A percentile compares a stretch with the other conserved stretches of the same genome.
phyloP scores from a whole-genome alignment of 208 protist genomes.

The Leishmania aethiopica region DNA sequence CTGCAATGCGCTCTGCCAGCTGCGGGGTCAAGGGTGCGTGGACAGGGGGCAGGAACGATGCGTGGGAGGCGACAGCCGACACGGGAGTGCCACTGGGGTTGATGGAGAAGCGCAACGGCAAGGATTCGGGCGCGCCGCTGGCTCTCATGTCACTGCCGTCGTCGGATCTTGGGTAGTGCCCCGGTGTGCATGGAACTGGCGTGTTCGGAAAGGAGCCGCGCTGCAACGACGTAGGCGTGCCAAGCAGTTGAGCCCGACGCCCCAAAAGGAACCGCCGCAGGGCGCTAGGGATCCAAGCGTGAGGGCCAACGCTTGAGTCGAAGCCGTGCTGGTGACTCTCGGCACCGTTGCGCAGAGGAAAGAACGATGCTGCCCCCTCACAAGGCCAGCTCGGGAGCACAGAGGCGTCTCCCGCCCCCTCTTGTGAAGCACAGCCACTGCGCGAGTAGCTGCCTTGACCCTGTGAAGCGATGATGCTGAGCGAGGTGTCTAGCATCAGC shows the following conservation, averaged over 20 bases:
- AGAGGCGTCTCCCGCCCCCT: not conserved
- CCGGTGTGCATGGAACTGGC: not conserved
- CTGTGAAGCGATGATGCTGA: constrained; percentile 9
- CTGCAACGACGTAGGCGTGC: not conserved
- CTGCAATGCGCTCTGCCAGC: constrained; percentile 31
- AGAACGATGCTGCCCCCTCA: not conserved
- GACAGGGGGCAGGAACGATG: not conserved
- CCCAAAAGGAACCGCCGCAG: not conserved
- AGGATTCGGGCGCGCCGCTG: not conserved
- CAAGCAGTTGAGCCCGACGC: not conserved
- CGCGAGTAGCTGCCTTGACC: not conserved
- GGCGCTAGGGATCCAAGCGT: not conserved
- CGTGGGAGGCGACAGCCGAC: not conserved
- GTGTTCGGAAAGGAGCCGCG: not conserved
- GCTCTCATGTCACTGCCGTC: not conserved
- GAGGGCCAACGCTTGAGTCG: not conserved
- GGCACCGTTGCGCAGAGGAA: not conserved
- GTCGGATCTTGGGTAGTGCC: not conserved
- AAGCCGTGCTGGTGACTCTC: not conserved
- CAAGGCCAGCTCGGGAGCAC: not conserved
- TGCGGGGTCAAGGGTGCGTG: constrained; percentile 16
- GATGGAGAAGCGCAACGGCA: not conserved
- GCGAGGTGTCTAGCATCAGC: constrained; percentile 13
- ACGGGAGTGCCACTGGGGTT: not conserved
- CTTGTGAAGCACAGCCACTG: not conserved